phyloP scores from a whole-genome alignment of 208 protist genomes.

The Leptomonas pyrrhocoris region DNA sequence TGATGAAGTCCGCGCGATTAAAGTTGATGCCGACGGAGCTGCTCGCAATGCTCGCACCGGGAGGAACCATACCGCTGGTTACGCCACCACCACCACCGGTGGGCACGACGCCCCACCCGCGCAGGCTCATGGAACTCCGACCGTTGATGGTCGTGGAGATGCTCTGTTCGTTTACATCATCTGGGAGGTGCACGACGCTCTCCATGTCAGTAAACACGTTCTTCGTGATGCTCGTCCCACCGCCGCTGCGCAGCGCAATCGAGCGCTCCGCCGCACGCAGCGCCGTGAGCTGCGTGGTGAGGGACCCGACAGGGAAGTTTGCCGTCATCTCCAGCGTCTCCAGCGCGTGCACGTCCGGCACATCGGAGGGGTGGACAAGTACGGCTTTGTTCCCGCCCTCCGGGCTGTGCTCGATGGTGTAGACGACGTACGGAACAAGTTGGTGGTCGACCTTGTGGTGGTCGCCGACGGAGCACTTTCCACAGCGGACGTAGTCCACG shows the following conservation, averaged over 20 bases:
- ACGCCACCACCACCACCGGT: neutral
- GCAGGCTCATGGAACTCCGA: constrained; percentile 37
- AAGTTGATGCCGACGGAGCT: constrained; percentile 9
- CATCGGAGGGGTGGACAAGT: constrained; percentile 53
- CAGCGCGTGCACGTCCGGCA: constrained; percentile 65
- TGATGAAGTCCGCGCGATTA: constrained; percentile 16
- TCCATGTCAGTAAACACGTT: constrained; percentile 30
- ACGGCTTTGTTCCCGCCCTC: constrained; percentile 40
- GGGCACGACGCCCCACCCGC: constrained; percentile 13
- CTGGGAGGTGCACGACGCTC: constrained; percentile 25
- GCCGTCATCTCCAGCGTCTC: constrained; percentile 77
- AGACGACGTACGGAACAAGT: constrained; percentile 64
- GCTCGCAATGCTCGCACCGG: neutral
- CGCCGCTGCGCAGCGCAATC: constrained; percentile 20
- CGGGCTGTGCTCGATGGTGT: constrained; percentile 54
- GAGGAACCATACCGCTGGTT: neutral
- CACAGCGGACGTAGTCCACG: constrained; percentile 60
- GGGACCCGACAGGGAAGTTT: constrained; percentile 66
- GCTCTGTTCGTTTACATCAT: constrained; percentile 34
- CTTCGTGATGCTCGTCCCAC: constrained; percentile 22
- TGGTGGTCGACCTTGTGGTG: constrained; percentile 59
- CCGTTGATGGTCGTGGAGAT: constrained; percentile 39
- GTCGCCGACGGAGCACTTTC: constrained; percentile 75
- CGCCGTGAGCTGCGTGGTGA: constrained; percentile 41
- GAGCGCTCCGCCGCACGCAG: constrained; percentile 37